Evolutionary conservation across 208 protist species (phyloP).

Genomic region (Naegleria gruberi): DNA sequence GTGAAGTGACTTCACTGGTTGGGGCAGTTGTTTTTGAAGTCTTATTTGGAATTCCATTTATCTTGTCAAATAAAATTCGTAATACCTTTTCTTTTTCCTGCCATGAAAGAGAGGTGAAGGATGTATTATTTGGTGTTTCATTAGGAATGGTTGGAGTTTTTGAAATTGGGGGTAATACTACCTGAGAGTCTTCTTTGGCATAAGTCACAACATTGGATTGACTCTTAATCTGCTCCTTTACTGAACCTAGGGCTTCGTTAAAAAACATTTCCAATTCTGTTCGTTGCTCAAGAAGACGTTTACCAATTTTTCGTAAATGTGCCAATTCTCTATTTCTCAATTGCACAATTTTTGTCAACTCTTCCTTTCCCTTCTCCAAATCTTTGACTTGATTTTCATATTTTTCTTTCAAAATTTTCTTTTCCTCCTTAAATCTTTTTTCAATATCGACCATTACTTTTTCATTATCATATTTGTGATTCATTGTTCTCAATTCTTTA

Average conservation of each 20-base stretch:
- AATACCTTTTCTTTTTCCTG: slow-evolving; percentile 9
- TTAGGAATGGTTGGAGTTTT: not conserved
- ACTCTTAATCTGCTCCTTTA: not conserved
- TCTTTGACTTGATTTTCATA: not conserved
- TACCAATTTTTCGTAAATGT: not conserved
- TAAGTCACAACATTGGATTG: not conserved
- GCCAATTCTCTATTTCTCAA: not conserved
- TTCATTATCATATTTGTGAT: not conserved
- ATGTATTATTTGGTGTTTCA: too few relatives aligned
- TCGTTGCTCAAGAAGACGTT: not conserved
- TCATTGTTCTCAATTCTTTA: not conserved
- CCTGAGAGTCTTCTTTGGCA: not conserved
- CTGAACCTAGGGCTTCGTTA: not conserved
- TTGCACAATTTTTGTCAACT: not conserved
- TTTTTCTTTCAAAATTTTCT: not conserved
- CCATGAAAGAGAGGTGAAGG: not conserved
- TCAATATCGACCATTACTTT: not conserved
- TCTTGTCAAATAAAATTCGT: not conserved
- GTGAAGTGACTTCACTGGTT: not conserved
- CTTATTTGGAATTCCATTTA: not conserved
- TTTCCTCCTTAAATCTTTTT: not conserved
- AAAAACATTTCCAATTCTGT: slow-evolving; percentile 19
- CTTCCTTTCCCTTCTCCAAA: not conserved
- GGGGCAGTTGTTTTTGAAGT: not conserved
- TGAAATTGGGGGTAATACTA: not conserved